A percentile compares a stretch with the other conserved stretches of the same genome.
Evolutionary conservation across 192 early-diverging fungal genomes (phyloP).

Genomic region (Dissophora globulifera): DNA sequence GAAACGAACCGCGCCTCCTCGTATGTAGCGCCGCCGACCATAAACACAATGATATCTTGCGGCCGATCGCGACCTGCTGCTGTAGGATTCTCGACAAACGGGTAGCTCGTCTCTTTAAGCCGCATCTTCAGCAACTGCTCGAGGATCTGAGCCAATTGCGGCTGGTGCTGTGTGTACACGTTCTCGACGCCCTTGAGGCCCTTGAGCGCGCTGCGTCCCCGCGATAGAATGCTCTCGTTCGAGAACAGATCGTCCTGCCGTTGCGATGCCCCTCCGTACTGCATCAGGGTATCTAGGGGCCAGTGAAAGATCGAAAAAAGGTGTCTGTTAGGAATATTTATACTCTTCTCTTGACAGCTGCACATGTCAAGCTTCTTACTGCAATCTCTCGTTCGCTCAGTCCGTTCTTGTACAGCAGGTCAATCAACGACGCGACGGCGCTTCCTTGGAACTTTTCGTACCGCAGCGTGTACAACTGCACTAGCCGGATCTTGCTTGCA

Average conservation of each 20-base stretch:
- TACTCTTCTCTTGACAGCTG: background rate
- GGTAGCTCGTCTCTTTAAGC: slow-evolving; percentile 79
- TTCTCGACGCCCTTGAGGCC: slow-evolving; percentile 98
- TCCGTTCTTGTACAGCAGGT: slow-evolving; percentile 75
- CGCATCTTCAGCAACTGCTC: slow-evolving; percentile 85
- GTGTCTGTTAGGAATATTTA: background rate
- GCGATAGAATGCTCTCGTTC: slow-evolving; percentile 86
- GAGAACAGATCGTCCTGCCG: slow-evolving; percentile 91
- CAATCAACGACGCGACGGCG: slow-evolving; percentile 75
- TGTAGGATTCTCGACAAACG: slow-evolving; percentile 80
- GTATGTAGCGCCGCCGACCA: slow-evolving; percentile 95
- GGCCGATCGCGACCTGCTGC: slow-evolving; percentile 70
- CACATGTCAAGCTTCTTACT: no score
- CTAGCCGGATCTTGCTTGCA: slow-evolving; percentile 81
- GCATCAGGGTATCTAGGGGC: slow-evolving; percentile 76
- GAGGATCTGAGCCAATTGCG: slow-evolving; percentile 82
- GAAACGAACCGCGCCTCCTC: slow-evolving; percentile 91
- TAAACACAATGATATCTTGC: slow-evolving; percentile 95
- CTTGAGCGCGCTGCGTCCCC: slow-evolving; percentile 90
- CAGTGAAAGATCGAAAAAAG: slow-evolving; percentile 16
- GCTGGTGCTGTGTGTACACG: slow-evolving; percentile 96
- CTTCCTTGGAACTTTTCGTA: slow-evolving; percentile 89
- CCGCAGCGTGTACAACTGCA: slow-evolving; percentile 88
- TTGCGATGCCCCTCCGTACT: slow-evolving; percentile 81
- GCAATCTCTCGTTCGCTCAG: slow-evolving; percentile 78